These are phyloP conservation scores for Colletotrichum sp. DNA, from an alignment of 2,329 filamentous ascomycete species.

Conservation along the genomic window DNA sequence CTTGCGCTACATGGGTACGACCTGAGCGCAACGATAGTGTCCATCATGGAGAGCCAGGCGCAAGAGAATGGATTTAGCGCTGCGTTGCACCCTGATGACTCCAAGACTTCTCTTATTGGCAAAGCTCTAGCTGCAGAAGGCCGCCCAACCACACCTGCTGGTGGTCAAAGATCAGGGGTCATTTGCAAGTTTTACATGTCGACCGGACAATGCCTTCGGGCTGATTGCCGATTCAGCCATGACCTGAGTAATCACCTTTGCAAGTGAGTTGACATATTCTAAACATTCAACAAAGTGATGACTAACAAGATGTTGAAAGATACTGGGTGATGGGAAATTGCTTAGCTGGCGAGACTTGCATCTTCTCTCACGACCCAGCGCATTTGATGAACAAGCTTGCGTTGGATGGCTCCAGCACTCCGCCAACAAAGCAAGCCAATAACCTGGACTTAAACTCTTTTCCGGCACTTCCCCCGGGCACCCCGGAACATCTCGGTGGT, in stretches of 20 bases:
- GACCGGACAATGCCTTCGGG: slow-evolving; percentile 91
- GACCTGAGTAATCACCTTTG: slow-evolving; percentile 95
- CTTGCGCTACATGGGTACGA: slow-evolving; percentile 91
- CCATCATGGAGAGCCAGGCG: slow-evolving; percentile 79
- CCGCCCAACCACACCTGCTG: slow-evolving; percentile 77
- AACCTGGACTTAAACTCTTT: slow-evolving; percentile 85
- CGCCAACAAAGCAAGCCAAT: slow-evolving; percentile 71
- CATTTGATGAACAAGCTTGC: slow-evolving; percentile 82
- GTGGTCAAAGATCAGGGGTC: slow-evolving; percentile 76
- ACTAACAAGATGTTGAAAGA: slow-evolving; percentile 46
- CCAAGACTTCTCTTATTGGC: slow-evolving; percentile 78
- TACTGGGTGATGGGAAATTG: slow-evolving; percentile 98
- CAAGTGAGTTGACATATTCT: slow-evolving; percentile 72
- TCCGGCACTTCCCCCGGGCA: slow-evolving; percentile 71
- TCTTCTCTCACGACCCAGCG: slow-evolving; percentile 95
- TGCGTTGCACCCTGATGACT: slow-evolving; percentile 49
- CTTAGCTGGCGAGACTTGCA: slow-evolving; percentile 89
- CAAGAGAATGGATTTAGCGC: slow-evolving; percentile 38
- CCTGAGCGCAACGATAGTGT: slow-evolving; percentile 86
- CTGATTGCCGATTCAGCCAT: slow-evolving; percentile 96
- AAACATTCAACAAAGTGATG: neutral
- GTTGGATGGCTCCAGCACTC: slow-evolving; percentile 71
- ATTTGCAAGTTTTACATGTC: slow-evolving; percentile 98
- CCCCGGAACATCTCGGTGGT: slow-evolving; percentile 62
- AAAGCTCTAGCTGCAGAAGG: slow-evolving; percentile 84